Evolutionary conservation across 2,329 filamentous ascomycete species (phyloP).

Genomic region (Stylonectria norvegica): DNA sequence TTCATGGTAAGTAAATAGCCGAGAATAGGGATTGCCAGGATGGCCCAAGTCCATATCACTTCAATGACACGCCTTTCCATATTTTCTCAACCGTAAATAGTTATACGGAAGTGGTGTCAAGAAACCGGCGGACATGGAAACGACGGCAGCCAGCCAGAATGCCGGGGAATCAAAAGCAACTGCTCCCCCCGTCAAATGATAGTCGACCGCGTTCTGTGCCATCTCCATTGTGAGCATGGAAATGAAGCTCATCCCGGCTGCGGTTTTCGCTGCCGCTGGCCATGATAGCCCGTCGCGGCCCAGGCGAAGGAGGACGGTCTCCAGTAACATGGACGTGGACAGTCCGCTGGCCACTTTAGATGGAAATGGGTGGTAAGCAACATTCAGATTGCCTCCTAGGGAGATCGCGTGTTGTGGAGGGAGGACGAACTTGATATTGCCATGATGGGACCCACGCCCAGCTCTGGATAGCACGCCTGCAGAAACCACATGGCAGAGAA

Average conservation of each 20-base stretch:
- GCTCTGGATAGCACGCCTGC: conserved; percentile 44
- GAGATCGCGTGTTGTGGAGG: conserved; percentile 9
- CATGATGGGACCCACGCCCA: conserved; percentile 50
- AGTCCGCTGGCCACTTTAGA: conserved; percentile 49
- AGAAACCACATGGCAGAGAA: conserved; percentile 55
- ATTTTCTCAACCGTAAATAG: conserved; percentile 46
- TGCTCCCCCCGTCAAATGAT: conserved; percentile 50
- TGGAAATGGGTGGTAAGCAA: fast-evolving
- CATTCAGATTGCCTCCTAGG: not conserved
- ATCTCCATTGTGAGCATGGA: conserved; percentile 59
- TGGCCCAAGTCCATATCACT: no score
- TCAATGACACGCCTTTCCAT: conserved; percentile 47
- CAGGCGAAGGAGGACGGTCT: conserved; percentile 47
- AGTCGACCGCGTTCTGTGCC: conserved; percentile 54
- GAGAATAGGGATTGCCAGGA: no score
- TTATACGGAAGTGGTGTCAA: conserved; percentile 53
- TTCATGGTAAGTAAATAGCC: no score
- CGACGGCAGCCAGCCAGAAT: conserved; percentile 50
- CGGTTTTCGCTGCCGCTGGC: conserved; percentile 46
- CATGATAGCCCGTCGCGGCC: conserved; percentile 48
- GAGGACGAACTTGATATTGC: conserved; percentile 43
- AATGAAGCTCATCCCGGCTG: conserved; percentile 56
- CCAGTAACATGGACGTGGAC: conserved; percentile 48
- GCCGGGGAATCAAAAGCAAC: conserved; percentile 43
- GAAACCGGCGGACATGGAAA: conserved; percentile 44